Percentiles rank a stretch among this genome's conserved stretches.
Evolutionary conservation across 495 filamentous ascomycete genomes (phyloP).

Genomic region (Neurospora sublineolata): DNA sequence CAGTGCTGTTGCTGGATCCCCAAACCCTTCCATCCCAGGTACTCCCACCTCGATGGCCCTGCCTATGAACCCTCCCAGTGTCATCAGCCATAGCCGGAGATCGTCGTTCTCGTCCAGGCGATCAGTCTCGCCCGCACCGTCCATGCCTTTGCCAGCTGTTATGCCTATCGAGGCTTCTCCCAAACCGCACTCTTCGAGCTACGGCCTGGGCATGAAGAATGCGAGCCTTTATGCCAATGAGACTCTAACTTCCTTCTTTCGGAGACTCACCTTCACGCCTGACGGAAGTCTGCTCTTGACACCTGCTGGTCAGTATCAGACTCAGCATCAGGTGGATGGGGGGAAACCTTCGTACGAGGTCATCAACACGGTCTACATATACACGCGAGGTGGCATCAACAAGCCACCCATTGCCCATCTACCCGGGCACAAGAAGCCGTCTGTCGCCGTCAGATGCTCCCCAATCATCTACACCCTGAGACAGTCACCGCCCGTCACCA

Average conservation of each 20-base stretch:
- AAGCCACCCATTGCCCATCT: slow-evolving; percentile 96
- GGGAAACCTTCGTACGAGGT: slow-evolving; percentile 69
- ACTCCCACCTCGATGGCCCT: slow-evolving; percentile 81
- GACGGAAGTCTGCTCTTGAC: slow-evolving; percentile 94
- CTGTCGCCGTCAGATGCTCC: slow-evolving; percentile 89
- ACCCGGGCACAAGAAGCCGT: slow-evolving; percentile 96
- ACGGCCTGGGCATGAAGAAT: slow-evolving; percentile 61
- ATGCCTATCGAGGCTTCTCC: slow-evolving; percentile 86
- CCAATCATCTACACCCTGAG: slow-evolving; percentile 78
- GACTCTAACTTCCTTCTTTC: slow-evolving; percentile 94
- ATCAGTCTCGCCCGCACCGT: slow-evolving; percentile 91
- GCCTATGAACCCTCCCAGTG: slow-evolving; percentile 91
- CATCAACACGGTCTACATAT: slow-evolving; percentile 96
- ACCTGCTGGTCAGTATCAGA: slow-evolving; percentile 91
- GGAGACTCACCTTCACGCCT: slow-evolving; percentile 84
- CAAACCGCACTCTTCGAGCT: slow-evolving; percentile 49
- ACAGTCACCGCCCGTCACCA: slow-evolving; percentile 54
- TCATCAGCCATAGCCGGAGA: slow-evolving; percentile 77
- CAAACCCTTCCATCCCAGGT: slow-evolving; percentile 84
- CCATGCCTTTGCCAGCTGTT: slow-evolving; percentile 89
- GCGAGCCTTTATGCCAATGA: slow-evolving; percentile 94
- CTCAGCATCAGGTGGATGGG: slow-evolving; percentile 58
- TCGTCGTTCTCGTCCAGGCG: slow-evolving; percentile 93
- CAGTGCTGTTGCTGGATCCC: slow-evolving; percentile 57
- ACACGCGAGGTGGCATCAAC: slow-evolving; percentile 91